phyloP scores from a whole-genome alignment of 2,329 filamentous ascomycete genomes.

The Venturiaceae sp. region DNA sequence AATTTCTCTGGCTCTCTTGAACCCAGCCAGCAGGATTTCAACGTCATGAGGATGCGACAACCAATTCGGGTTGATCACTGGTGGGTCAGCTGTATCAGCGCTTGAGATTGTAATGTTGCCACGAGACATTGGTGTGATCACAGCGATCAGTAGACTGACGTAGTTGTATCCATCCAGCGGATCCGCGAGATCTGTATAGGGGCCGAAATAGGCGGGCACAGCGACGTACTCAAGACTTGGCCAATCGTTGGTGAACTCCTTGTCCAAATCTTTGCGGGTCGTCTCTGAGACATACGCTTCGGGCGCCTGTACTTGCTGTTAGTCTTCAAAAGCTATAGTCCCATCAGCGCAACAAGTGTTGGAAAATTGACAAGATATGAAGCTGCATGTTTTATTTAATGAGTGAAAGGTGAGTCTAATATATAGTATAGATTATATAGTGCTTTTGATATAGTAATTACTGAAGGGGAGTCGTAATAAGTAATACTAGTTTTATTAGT shows the following conservation, averaged over 20 bases:
- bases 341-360: too few relatives aligned
- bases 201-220: constrained; percentile 12
- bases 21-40: constrained; percentile 6
- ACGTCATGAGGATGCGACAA: constrained; percentile 17
- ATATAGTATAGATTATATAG: too few relatives aligned
- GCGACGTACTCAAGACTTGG: constrained; percentile 22
- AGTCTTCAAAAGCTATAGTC: too few relatives aligned
- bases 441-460: too few relatives aligned
- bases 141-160: constrained; percentile 19
- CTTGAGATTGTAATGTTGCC: constrained; percentile 23
- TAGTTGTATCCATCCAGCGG: constrained; percentile 21
- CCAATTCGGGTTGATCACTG: constrained; percentile 25
- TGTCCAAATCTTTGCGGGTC: neutral
- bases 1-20: constrained; percentile 5
- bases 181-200: constrained; percentile 12
- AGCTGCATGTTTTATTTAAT: too few relatives aligned
- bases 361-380: too few relatives aligned
- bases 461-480: too few relatives aligned
- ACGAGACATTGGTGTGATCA: constrained; percentile 24
- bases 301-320: too few relatives aligned
- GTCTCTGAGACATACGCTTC: neutral
- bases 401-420: too few relatives aligned
- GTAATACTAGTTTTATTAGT: too few relatives aligned
- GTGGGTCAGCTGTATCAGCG: constrained; percentile 16
- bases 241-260: constrained; percentile 22